A percentile compares a stretch with the other conserved stretches of the same genome.
Evolutionary conservation across 768 basidiomycete genomes (phyloP).

Genomic region (Harrya chromipes): DNA sequence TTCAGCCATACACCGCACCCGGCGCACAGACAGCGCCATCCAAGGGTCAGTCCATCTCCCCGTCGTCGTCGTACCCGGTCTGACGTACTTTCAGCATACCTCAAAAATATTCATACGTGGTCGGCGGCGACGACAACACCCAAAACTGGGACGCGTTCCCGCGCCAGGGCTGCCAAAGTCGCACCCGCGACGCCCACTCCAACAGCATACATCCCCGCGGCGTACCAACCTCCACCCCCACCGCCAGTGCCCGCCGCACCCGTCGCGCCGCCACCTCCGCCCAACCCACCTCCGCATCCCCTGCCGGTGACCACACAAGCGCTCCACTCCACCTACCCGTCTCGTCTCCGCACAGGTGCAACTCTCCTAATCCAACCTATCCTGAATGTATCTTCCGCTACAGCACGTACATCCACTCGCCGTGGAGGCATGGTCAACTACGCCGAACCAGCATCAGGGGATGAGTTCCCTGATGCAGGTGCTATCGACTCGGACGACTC

Average conservation of each 20-base stretch:
- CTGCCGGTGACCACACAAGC: conserved; percentile 69
- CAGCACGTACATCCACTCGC: conserved; percentile 48
- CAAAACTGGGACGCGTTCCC: conserved; percentile 38
- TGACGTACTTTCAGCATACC: conserved; percentile 44
- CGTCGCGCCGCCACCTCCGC: conserved; percentile 31
- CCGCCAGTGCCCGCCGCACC: conserved; percentile 28
- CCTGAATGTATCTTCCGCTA: conserved; percentile 40
- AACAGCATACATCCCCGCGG: conserved; percentile 35
- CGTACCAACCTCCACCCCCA: conserved; percentile 36
- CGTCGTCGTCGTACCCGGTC: conserved; percentile 1
- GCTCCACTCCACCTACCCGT: conserved; percentile 76
- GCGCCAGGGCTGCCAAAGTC: conserved; percentile 35
- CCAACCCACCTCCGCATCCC: conserved; percentile 52
- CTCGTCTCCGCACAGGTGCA: conserved; percentile 86
- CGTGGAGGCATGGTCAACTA: conserved; percentile 80
- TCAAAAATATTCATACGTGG: conserved; percentile 71
- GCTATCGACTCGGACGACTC: conserved; percentile 84
- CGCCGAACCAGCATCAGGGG: conserved; percentile 79
- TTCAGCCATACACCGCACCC: conserved; percentile 32
- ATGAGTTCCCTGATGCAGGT: conserved; percentile 78
- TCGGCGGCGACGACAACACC: conserved; percentile 55
- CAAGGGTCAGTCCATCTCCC: conserved; percentile 22
- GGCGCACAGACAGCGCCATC: conserved; percentile 28
- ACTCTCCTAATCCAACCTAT: conserved; percentile 91
- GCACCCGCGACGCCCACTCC: conserved; percentile 38